Evolutionary conservation across 371 early-diverging fungal genomes (phyloP), one percentile per base, ranked within the genome.

Genomic region (Syncephalis plumigaleata): DNA sequence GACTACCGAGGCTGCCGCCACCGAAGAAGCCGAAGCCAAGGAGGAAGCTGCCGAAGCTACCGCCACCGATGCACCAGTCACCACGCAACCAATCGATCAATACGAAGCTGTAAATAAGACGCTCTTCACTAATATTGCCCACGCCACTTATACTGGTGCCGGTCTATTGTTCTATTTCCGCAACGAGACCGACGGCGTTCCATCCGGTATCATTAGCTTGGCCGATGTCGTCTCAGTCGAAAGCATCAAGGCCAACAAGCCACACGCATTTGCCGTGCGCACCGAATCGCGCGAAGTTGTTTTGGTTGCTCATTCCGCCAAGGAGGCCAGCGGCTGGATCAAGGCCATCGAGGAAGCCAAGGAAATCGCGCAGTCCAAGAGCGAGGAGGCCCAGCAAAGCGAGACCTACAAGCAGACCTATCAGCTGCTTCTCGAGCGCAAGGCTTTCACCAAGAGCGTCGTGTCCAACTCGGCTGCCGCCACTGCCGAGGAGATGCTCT

Each of bases 121-220:
- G 18, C 40, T 65, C 18, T 46, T 64, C 42, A 47, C 55, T 38
- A 63, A 64, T 46, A 56, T 68, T 27, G 68, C 68, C 17, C 57
- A 58, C 36, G 65, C 68, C 27, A 64, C 64, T 47, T 55, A 60
- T 25, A 60, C 54, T 27, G 59, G 58, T 42, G 53, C 54, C 20
- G 60, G 60, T 52, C 44, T 65, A 42, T 25, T 68, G 23, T 56
- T 55, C 50, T 63, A 65, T 44, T 62, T 56, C 58, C 61, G 64
- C 49, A 56, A 62, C 7, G 61, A 64, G 23, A 52, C 57, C 26
- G 45, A 54, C 8, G 58, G 59, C 43, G 52, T 54, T 40, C 56
- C 64, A 18, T 42, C 63, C 39, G 65, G 65, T 27, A 53, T 68
- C 53, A 61, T 68, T 43, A 68, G 65, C 44, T 59, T 68, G 24